These are phyloP conservation scores for Viridothelium virens DNA, from an alignment of 495 filamentous ascomycete species.

Conservation along the genomic window DNA sequence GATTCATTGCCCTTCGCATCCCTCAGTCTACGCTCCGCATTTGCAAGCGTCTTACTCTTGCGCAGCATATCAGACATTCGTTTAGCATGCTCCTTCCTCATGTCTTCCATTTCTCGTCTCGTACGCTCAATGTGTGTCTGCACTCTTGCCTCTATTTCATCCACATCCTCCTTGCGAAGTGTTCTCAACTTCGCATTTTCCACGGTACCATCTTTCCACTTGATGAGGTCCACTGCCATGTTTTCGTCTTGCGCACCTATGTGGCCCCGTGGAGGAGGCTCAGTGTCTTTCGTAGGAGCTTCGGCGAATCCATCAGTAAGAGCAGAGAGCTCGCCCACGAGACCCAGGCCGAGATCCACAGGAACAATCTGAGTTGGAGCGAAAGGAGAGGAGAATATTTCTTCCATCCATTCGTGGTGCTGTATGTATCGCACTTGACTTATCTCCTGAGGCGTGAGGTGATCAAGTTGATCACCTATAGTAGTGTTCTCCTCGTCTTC, in stretches of 20 bases:
- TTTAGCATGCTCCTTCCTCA: conserved; percentile 70
- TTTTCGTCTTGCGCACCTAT: conserved; percentile 29
- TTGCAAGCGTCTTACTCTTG: conserved; percentile 41
- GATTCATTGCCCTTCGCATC: conserved; percentile 24
- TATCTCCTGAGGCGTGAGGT: conserved; percentile 79
- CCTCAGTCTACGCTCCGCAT: conserved; percentile 31
- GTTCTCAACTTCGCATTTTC: conserved; percentile 19
- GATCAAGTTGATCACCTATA: conserved; percentile 78
- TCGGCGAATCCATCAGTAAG: conserved; percentile 76
- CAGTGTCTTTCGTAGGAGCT: conserved; percentile 38
- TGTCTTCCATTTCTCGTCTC: conserved; percentile 68
- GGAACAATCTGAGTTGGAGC: conserved; percentile 74
- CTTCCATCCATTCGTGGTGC: conserved; percentile 98
- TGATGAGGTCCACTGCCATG: conserved; percentile 42
- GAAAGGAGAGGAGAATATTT: conserved; percentile 85
- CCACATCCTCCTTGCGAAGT: conserved; percentile 29
- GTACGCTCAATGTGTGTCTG: conserved; percentile 55
- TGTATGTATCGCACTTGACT: conserved; percentile 77
- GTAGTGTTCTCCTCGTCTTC: conserved; percentile 87
- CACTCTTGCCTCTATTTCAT: conserved; percentile 70
- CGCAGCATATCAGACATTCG: conserved; percentile 66
- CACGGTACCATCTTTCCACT: conserved; percentile 31
- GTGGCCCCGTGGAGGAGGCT: conserved; percentile 10
- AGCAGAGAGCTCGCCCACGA: conserved; percentile 72
- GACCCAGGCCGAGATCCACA: conserved; percentile 75